Evolutionary conservation across 2,329 filamentous ascomycete species (phyloP), one percentile per base, ranked within the genome.

Genomic region (Sclerotinia borealis): DNA sequence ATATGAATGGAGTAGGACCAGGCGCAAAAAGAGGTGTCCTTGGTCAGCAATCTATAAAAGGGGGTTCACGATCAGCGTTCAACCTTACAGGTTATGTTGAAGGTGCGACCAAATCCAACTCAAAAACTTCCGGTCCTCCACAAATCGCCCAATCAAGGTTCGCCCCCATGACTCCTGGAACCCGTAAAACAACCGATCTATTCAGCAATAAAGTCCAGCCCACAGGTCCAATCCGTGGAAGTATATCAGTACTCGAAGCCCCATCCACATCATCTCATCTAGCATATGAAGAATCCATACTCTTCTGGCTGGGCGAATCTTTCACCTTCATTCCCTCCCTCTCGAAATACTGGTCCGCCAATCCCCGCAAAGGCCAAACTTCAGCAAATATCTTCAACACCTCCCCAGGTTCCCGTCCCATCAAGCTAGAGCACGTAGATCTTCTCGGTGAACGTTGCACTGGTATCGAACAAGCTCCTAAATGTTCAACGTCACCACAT

Each of bases 131-230:
- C 8, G 69, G 66, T 7, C 65, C 66, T 27, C 67, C 67, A 29
- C 69, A 71, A 68, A 68, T 72, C 69, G 75, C 66, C 64, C 61
- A 72, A 25, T 77, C 77, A 10, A 84, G 84, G 41, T 86, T 87
- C 66, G 83, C 83, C 11, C 85, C 85, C 11, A 85, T 87, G 84
- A 87, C 85, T 1, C 85, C 85, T 0, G 83, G 85, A 65, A 84
- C 83, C 11, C 78, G 85, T 9, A 74, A 72, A 62, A 68, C 71
- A 15, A 66, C 66, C 3, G 72, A 74, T 22, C 66, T 69, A 13
- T 73, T 75, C 54, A 62, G 65, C 36, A 65, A 56, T 6, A 68
- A 64, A 62, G 59, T 59, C 15, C 58, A 63, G 15, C 27, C 61
- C 5, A 41, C 50, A 29, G 66, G 61, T 45, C 49, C 61, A 19